Evolutionary conservation across 805 yeast species (phyloP), one percentile per base, ranked within the genome.

Genomic region (Torulaspora franciscae): DNA sequence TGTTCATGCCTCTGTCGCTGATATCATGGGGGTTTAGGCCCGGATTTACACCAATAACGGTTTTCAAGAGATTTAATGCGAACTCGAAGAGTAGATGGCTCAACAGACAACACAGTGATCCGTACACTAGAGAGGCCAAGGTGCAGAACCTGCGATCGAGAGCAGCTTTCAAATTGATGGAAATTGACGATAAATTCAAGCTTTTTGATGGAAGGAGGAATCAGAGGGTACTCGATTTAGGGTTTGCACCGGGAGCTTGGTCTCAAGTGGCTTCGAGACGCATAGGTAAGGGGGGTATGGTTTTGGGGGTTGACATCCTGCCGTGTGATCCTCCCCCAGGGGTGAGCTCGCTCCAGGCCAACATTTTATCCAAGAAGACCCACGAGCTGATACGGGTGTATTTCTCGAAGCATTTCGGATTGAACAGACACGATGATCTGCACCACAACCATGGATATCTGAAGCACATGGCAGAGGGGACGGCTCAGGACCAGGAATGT

Each of bases 191-290:
- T 11, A 79, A 76, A 55, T 85, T 72, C 65, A 63, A 70, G 26
- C 48, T 93, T 2, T 81, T 91, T 61, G 64, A 66, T 32, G 72
- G 72, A 2, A 37, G 43, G 6, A 44, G 37, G 9, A 72, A 79
- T 0, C 72, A 68, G 51, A 76, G 79, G 34, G 84, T 93, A 0
- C 79, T 93, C 4, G 99, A 93, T 67, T 68, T 93, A 37, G 96
- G 96, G 0, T 89, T 80, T 62, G 95, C 96, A 0, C 96, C 96
- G 0, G 96, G 96, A 0, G 89, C 95, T 3, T 88, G 96, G 96
- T 78, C 91, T 7, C 95, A 88, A 60, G 90, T 87, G 1, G 90
- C 91, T 0, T 66, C 75, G 7, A 77, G 76, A 42, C 62, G 75
- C 44, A 72, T 80, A 1, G 57, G 63, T 14, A 73, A 74, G 1